These are phyloP conservation scores for Pseudogymnoascus sp. DNA, from an alignment of 2,329 filamentous ascomycete species.

Conservation along the genomic window DNA sequence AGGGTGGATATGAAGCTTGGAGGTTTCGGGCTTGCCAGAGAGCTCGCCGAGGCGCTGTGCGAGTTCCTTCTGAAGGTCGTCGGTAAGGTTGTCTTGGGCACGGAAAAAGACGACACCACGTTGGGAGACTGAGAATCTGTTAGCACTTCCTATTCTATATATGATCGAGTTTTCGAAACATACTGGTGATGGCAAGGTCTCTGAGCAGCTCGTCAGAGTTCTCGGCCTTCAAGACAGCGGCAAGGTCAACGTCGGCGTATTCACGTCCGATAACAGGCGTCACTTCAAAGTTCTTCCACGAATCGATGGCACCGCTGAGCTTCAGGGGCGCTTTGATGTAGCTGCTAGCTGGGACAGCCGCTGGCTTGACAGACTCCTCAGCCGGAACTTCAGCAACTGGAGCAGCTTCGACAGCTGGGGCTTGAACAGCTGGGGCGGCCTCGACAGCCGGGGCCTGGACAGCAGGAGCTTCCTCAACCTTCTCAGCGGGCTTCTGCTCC, in stretches of 20 bases:
- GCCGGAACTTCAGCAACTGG: neutral
- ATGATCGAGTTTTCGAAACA: slow-evolving; percentile 10
- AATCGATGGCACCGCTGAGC: slow-evolving; percentile 23
- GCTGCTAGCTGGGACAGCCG: slow-evolving; percentile 1
- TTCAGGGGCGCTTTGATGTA: slow-evolving; percentile 24
- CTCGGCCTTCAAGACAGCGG: slow-evolving; percentile 39
- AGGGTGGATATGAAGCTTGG: slow-evolving; percentile 54
- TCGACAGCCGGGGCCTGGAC: slow-evolving; percentile 15
- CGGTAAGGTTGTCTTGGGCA: slow-evolving; percentile 51
- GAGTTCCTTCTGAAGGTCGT: slow-evolving; percentile 59
- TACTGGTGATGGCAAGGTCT: slow-evolving; percentile 42
- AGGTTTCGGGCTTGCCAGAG: slow-evolving; percentile 47
- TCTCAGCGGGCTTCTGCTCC: neutral
- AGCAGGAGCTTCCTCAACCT: slow-evolving; percentile 16
- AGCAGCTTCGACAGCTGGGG: neutral
- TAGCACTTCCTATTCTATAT: neutral
- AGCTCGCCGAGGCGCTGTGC: slow-evolving; percentile 53
- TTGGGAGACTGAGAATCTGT: slow-evolving; percentile 47
- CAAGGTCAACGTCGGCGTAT: slow-evolving; percentile 35
- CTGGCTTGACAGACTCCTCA: neutral
- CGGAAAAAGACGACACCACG: slow-evolving; percentile 66
- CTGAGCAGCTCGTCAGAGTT: slow-evolving; percentile 41
- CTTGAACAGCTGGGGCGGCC: neutral
- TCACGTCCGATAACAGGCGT: slow-evolving; percentile 42
- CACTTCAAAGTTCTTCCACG: slow-evolving; percentile 30